Conservation (phyloP, 257 asterid species). For the Solanum ahanhuiri region DNA sequence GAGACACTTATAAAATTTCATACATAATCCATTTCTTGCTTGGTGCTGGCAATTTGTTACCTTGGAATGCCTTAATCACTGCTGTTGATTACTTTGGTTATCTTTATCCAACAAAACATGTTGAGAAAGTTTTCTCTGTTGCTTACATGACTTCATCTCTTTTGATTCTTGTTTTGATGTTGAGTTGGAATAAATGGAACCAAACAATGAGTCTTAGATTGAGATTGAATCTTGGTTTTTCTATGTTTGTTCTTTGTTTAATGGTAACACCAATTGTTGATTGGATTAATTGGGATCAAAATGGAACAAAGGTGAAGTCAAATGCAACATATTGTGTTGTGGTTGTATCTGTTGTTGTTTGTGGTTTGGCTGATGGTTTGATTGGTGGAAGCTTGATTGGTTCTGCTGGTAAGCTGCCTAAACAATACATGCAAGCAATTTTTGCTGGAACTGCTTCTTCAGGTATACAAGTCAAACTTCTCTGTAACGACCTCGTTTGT, state of each 20-base stretch:
- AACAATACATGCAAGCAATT: slow-evolving; percentile 76
- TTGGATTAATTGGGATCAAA: slow-evolving; percentile 24
- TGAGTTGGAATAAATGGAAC: slow-evolving; percentile 25
- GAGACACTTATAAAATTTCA: slow-evolving; percentile 41
- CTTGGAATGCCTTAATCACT: slow-evolving; percentile 75
- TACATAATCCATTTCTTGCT: slow-evolving; percentile 64
- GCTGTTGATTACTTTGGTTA: slow-evolving; percentile 61
- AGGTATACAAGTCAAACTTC: slow-evolving; percentile 19
- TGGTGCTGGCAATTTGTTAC: slow-evolving; percentile 74
- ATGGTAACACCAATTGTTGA: slow-evolving; percentile 46
- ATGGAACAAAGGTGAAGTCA: slow-evolving; percentile 11
- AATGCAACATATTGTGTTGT: slow-evolving; percentile 15
- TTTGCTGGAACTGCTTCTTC: slow-evolving; percentile 86
- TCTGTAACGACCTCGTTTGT: background rate
- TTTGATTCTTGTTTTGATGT: slow-evolving; percentile 27
- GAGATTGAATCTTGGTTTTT: slow-evolving; percentile 59
- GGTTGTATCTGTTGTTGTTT: slow-evolving; percentile 45
- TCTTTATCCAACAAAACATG: slow-evolving; percentile 47
- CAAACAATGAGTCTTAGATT: slow-evolving; percentile 25
- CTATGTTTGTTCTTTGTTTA: slow-evolving; percentile 39
- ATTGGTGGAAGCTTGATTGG: slow-evolving; percentile 58
- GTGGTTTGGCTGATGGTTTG: slow-evolving; percentile 67
- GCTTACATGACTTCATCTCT: slow-evolving; percentile 62
- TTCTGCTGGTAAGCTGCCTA: slow-evolving; percentile 61
- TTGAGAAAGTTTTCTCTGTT: slow-evolving; percentile 60